A percentile compares a stretch with the other conserved stretches of the same genome.
These are phyloP conservation scores for Pseudomassariella vexata DNA, from an alignment of 2,329 filamentous ascomycete species.

Conservation along the genomic window DNA sequence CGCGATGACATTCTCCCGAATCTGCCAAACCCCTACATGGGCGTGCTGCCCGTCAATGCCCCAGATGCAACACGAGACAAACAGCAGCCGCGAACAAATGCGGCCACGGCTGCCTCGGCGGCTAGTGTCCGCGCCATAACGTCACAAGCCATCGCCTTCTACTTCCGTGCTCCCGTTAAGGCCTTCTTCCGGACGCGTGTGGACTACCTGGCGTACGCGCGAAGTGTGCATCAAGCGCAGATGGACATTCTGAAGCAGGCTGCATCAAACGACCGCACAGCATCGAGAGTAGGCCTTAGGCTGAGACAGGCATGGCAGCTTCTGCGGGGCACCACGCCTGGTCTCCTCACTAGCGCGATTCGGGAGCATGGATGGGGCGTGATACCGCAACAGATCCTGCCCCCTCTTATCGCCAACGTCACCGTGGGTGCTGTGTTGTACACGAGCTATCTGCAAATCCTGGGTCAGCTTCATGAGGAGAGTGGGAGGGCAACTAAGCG, in stretches of 20 bases:
- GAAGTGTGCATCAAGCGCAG: constrained; percentile 44
- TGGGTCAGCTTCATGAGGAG: constrained; percentile 61
- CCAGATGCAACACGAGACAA: no score
- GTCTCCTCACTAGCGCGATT: constrained; percentile 62
- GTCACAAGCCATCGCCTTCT: constrained; percentile 80
- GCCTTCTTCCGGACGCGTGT: constrained; percentile 88
- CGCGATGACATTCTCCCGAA: constrained; percentile 9
- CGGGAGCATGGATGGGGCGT: constrained; percentile 67
- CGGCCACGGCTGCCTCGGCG: constrained; percentile 70
- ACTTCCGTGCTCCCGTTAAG: constrained; percentile 86
- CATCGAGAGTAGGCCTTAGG: constrained; percentile 25
- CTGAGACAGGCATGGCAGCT: constrained; percentile 39
- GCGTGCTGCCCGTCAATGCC: constrained; percentile 19
- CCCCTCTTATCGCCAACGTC: constrained; percentile 69
- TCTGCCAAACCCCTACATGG: constrained; percentile 7
- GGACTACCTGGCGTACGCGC: constrained; percentile 66
- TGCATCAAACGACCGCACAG: constrained; percentile 26
- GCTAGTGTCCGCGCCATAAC: constrained; percentile 79
- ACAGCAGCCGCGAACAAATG: constrained; percentile 46
- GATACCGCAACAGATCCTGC: constrained; percentile 70
- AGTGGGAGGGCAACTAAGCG: constrained; percentile 52
- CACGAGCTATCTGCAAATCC: constrained; percentile 66
- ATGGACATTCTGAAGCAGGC: constrained; percentile 29
- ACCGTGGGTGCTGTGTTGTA: constrained; percentile 70
- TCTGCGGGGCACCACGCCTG: constrained; percentile 61